phyloP scores from a whole-genome alignment of 768 basidiomycete genomes.

The Leucosporidium yakuticum region DNA sequence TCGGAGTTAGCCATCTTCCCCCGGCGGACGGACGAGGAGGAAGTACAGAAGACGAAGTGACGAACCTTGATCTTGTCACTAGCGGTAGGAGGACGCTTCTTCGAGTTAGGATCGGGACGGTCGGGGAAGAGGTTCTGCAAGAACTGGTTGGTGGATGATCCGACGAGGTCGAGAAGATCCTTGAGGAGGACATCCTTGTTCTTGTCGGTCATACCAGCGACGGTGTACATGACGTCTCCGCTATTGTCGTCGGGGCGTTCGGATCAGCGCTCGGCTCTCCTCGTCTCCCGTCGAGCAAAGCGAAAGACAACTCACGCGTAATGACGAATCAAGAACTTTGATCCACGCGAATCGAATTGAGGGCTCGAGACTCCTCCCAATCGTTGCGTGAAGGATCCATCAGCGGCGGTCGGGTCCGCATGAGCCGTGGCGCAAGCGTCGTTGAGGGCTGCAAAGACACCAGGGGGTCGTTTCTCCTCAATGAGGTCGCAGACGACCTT shows the following conservation, averaged over 20 bases:
- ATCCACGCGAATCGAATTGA: constrained; percentile 89
- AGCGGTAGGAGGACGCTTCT: constrained; percentile 95
- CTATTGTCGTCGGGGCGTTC: background rate
- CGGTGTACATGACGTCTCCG: constrained; percentile 97
- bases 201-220: constrained; percentile 98
- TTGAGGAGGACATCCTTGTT: constrained; percentile 97
- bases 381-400: constrained; percentile 92
- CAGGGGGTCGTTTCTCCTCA: constrained; percentile 91
- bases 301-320: constrained; percentile 55
- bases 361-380: constrained; percentile 64
- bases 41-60: background rate
- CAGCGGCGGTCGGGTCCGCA: constrained; percentile 90
- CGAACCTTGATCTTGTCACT: constrained; percentile 91
- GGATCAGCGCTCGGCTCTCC: background rate
- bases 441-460: constrained; percentile 94
- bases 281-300: background rate
- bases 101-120: constrained; percentile 88
- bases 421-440: constrained; percentile 99
- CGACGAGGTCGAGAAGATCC: constrained; percentile 85
- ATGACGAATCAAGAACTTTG: constrained; percentile 90
- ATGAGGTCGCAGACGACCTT: constrained; percentile 92
- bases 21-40: background rate
- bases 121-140: constrained; percentile 85
- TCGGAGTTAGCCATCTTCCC: constrained; percentile 4
- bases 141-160: constrained; percentile 72